A percentile compares a stretch with the other conserved stretches of the same genome.
Evolutionary conservation across 768 basidiomycete species (phyloP).

Genomic region (Mycena rosella): DNA sequence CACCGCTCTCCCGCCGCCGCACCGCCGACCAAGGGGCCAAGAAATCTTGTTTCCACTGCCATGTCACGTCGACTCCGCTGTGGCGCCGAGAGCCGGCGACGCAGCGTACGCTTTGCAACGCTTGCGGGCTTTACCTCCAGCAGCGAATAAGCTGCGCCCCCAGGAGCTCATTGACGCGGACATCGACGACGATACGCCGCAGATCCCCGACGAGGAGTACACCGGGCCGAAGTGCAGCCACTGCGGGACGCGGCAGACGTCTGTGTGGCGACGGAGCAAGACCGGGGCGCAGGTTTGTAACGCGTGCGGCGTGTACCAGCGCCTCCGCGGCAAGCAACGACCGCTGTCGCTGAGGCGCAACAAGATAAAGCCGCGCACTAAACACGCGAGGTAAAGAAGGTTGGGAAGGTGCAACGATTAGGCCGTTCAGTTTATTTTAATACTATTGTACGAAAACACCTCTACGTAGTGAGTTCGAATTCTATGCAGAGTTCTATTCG

Average conservation of each 20-base stretch:
- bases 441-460: no score
- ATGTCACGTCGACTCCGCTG: constrained; percentile 18
- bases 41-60: constrained; percentile 27
- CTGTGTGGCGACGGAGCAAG: constrained; percentile 65
- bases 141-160: constrained; percentile 19
- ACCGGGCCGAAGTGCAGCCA: constrained; percentile 59
- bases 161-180: constrained; percentile 26
- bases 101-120: constrained; percentile 19
- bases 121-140: constrained; percentile 28
- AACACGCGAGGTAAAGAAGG: constrained; percentile 42
- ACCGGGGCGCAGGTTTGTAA: constrained; percentile 64
- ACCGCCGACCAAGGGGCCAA: background rate
- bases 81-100: constrained; percentile 29
- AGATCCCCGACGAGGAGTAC: constrained; percentile 11
- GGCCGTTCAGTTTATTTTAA: no score
- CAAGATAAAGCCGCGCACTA: constrained; percentile 63
- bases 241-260: constrained; percentile 62
- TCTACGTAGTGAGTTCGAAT: no score
- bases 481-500: no score
- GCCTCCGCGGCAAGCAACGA: constrained; percentile 60
- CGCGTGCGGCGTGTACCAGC: constrained; percentile 63
- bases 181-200: constrained; percentile 4
- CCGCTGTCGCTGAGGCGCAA: constrained; percentile 60
- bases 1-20: background rate
- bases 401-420: no score